These are phyloP conservation scores for Tricholoma sp. DNA, from an alignment of 768 basidiomycete genomes.

Conservation along the genomic window DNA sequence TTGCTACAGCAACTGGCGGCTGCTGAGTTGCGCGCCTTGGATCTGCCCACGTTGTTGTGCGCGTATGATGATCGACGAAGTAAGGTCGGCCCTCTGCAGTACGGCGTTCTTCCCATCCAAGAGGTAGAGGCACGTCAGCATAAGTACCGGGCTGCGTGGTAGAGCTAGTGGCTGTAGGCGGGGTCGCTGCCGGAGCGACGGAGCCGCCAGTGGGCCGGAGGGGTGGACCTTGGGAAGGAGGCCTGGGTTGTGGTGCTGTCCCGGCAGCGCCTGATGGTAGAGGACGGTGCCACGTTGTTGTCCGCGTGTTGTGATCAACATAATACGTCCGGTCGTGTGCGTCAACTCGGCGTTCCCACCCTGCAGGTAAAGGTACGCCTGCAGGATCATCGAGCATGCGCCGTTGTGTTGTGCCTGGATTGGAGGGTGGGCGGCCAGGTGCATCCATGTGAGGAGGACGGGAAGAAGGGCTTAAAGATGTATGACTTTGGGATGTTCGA, in stretches of 20 bases:
- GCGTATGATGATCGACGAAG: constrained; percentile 68
- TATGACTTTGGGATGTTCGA: constrained; percentile 22
- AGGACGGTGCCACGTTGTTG: constrained; percentile 77
- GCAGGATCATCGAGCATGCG: constrained; percentile 51
- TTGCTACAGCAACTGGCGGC: constrained; percentile 40
- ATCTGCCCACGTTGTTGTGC: constrained; percentile 91
- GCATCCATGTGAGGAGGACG: constrained; percentile 17
- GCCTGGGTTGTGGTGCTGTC: constrained; percentile 16
- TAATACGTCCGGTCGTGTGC: constrained; percentile 71
- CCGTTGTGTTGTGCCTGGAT: constrained; percentile 12
- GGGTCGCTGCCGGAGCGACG: constrained; percentile 16
- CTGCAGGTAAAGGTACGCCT: constrained; percentile 60
- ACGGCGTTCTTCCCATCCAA: constrained; percentile 90
- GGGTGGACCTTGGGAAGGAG: constrained; percentile 21
- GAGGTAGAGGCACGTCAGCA: constrained; percentile 68
- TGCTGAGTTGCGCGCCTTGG: constrained; percentile 59
- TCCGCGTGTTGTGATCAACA: constrained; percentile 80
- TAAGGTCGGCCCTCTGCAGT: constrained; percentile 80
- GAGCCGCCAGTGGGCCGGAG: constrained; percentile 23
- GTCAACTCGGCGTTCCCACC: constrained; percentile 83
- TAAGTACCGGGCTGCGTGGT: constrained; percentile 37
- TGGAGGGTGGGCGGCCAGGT: constrained; percentile 10
- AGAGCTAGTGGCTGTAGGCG: constrained; percentile 12
- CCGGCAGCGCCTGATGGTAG: constrained; percentile 21
- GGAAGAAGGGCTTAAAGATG: constrained; percentile 16